Conservation (phyloP, 2,329 filamentous ascomycete genomes). For the Plectosphaerella cucumerina region DNA sequence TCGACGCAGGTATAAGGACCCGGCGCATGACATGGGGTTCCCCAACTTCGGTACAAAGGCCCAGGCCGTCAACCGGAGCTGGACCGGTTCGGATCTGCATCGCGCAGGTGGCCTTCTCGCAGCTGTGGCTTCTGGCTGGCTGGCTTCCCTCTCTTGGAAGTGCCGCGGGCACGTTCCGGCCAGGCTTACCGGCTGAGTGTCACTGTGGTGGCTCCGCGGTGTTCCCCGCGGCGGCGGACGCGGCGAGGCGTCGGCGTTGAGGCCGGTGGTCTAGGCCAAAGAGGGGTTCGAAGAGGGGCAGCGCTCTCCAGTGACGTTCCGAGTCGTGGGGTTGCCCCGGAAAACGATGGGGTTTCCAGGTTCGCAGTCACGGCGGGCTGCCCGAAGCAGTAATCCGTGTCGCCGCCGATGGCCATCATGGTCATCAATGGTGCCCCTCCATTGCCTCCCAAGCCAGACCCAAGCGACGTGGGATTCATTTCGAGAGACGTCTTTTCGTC, state of each 20-base stretch:
- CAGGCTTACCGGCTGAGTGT: neutral
- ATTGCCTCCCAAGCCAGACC: neutral
- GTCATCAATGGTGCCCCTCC: neutral
- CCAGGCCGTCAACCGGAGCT: neutral
- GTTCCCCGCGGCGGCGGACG: neutral
- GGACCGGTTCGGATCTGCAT: neutral
- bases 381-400: slow-evolving; percentile 9
- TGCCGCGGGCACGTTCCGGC: neutral
- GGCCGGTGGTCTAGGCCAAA: neutral
- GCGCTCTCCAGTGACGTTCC: neutral
- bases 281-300: neutral
- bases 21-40: neutral
- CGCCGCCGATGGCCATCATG: neutral
- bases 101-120: neutral
- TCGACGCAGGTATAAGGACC: neutral
- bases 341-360: neutral
- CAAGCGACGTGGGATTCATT: too few species aligned
- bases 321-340: neutral
- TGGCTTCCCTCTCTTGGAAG: neutral
- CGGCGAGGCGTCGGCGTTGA: neutral
- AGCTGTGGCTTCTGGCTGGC: neutral
- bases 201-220: too few species aligned
- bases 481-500: neutral
- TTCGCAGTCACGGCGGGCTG: slow-evolving; percentile 1
- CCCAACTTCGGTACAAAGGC: neutral